phyloP scores from a whole-genome alignment of 2,329 filamentous ascomycete species.

The Fusarium penzigii region DNA sequence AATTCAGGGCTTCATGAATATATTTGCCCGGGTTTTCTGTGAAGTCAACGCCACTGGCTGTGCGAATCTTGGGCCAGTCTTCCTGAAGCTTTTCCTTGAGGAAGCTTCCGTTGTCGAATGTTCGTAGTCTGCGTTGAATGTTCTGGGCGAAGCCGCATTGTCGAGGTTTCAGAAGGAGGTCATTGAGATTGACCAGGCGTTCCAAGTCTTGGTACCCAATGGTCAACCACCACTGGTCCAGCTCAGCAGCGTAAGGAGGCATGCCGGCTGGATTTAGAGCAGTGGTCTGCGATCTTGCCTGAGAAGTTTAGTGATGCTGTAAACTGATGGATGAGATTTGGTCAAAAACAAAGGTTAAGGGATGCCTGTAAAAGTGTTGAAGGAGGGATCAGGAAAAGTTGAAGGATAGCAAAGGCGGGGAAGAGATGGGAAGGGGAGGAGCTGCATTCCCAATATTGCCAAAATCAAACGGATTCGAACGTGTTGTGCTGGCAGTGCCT shows the following conservation, averaged over 20 bases:
- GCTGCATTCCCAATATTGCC: background rate
- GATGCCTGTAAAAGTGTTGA: no score
- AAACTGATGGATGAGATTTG: background rate
- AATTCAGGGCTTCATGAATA: slow-evolving; percentile 22
- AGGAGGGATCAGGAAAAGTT: background rate
- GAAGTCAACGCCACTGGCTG: slow-evolving; percentile 17
- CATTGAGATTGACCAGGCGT: slow-evolving; percentile 26
- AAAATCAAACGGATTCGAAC: background rate
- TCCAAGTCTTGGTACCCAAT: slow-evolving; percentile 26
- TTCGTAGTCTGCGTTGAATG: slow-evolving; percentile 31
- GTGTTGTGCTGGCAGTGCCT: background rate
- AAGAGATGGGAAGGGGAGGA: background rate
- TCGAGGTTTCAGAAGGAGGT: slow-evolving; percentile 15
- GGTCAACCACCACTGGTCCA: slow-evolving; percentile 38
- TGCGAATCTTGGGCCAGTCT: slow-evolving; percentile 21
- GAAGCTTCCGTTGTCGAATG: slow-evolving; percentile 32
- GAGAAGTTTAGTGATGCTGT: background rate
- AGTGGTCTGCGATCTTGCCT: background rate
- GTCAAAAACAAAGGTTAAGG: no score
- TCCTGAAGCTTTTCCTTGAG: slow-evolving; percentile 20
- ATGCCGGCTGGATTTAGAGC: slow-evolving; percentile 18
- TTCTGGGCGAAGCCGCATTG: slow-evolving; percentile 37
- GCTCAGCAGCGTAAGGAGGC: slow-evolving; percentile 32
- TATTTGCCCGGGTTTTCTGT: slow-evolving; percentile 31
- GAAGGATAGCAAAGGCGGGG: background rate